Percentiles rank a stretch among this genome's conserved stretches.
phyloP scores from a whole-genome alignment of 1,139 yeast genomes.

The Pichia norvegensis region DNA sequence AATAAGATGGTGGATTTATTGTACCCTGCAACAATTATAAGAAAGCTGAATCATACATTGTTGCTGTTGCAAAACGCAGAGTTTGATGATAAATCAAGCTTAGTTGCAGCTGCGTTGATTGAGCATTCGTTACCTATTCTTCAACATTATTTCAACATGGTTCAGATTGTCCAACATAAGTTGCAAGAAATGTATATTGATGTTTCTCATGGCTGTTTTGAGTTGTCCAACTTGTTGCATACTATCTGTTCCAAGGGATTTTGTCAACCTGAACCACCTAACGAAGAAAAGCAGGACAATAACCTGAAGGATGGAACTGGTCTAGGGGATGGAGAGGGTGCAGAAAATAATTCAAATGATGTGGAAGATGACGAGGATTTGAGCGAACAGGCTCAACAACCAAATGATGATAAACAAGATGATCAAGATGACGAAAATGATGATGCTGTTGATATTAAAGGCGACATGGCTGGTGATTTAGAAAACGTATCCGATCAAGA shows the following conservation, averaged over 20 bases:
- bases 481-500: conserved; percentile 66
- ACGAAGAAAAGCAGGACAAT: conserved; percentile 55
- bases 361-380: conserved; percentile 91
- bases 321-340: conserved; percentile 94
- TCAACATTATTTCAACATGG: conserved; percentile 44
- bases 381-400: conserved; percentile 79
- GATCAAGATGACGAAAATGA: conserved; percentile 56
- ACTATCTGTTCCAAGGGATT: conserved; percentile 77
- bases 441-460: conserved; percentile 88
- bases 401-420: conserved; percentile 65
- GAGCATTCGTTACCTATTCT: conserved; percentile 51
- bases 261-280: conserved; percentile 83
- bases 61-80: conserved; percentile 26
- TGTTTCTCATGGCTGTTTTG: conserved; percentile 54
- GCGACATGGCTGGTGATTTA: conserved; percentile 91
- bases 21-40: conserved; percentile 26
- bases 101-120: conserved; percentile 29
- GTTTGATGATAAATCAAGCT: conserved; percentile 31
- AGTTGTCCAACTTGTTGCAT: conserved; percentile 48
- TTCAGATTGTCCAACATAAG: conserved; percentile 35
- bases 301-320: conserved; percentile 86
- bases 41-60: conserved; percentile 31
- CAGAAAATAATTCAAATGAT: conserved; percentile 70
- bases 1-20: conserved; percentile 33
- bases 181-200: conserved; percentile 41